Evolutionary conservation across 2,329 filamentous ascomycete genomes (phyloP).

Genomic region (Aspergillus luchuensis): DNA sequence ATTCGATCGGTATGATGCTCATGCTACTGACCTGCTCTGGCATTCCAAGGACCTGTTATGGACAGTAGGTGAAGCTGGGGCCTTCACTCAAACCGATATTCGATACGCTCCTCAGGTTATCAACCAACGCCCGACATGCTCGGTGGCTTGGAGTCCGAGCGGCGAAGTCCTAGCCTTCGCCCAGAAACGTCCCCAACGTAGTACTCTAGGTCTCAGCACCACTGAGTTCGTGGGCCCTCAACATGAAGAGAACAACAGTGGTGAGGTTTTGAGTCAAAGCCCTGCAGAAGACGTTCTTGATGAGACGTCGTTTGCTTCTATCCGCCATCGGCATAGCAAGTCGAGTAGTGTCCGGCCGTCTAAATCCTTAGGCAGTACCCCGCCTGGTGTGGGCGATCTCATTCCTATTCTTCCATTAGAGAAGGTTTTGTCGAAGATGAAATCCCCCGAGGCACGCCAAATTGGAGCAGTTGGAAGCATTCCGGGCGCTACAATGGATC

Average conservation of each 20-base stretch:
- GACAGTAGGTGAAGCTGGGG: constrained; percentile 63
- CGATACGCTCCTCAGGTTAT: constrained; percentile 61
- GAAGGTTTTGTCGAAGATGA: constrained; percentile 50
- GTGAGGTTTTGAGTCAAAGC: constrained; percentile 53
- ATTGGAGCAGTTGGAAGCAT: constrained; percentile 53
- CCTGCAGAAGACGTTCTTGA: constrained; percentile 61
- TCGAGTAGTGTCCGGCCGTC: constrained; percentile 50
- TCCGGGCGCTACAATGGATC: constrained; percentile 48
- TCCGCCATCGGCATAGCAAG: constrained; percentile 51
- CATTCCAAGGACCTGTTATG: constrained; percentile 65
- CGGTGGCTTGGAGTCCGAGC: constrained; percentile 59
- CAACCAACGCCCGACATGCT: constrained; percentile 58
- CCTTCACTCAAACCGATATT: constrained; percentile 65
- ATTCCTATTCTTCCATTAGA: constrained; percentile 55
- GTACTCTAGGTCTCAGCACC: constrained; percentile 43
- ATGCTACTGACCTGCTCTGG: constrained; percentile 64
- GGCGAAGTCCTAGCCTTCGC: constrained; percentile 59
- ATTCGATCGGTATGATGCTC: constrained; percentile 57
- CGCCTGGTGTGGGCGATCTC: constrained; percentile 51
- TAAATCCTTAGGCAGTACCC: constrained; percentile 58
- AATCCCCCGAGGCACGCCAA: constrained; percentile 47
- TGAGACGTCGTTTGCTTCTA: constrained; percentile 55
- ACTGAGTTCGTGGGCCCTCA: constrained; percentile 44
- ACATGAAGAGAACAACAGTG: constrained; percentile 47
- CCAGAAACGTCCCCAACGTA: constrained; percentile 53